Percentiles rank a stretch among this genome's conserved stretches.
phyloP scores from a whole-genome alignment of 2,329 filamentous ascomycete genomes.

The Cladosporium sp. region DNA sequence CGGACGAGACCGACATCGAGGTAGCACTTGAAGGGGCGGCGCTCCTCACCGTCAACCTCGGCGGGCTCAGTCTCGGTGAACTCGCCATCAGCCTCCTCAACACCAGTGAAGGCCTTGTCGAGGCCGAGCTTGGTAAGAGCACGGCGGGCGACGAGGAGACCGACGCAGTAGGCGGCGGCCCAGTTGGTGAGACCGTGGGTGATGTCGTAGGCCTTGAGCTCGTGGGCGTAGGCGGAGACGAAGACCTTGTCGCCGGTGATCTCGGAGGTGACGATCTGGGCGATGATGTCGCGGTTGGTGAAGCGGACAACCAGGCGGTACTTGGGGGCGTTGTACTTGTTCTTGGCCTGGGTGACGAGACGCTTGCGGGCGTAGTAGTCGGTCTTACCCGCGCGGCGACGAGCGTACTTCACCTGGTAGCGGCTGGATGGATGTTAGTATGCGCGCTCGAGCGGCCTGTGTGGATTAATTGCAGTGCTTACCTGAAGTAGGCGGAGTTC shows the following conservation, averaged over 20 bases:
- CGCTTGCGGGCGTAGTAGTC: slow-evolving; percentile 99
- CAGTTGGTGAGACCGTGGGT: slow-evolving; percentile 99
- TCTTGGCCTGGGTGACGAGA: slow-evolving; percentile 99
- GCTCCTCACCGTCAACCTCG: slow-evolving; percentile 79
- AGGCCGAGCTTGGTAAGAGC: slow-evolving; percentile 95
- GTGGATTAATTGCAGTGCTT: slow-evolving; percentile 41
- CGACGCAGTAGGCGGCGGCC: slow-evolving; percentile 94
- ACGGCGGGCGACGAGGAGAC: slow-evolving; percentile 94
- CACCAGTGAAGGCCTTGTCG: slow-evolving; percentile 87
- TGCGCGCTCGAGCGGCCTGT: slow-evolving; percentile 12
- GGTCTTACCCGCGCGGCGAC: slow-evolving; percentile 93
- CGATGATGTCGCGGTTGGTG: slow-evolving; percentile 89
- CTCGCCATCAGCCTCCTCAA: slow-evolving; percentile 96
- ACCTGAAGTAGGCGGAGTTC: slow-evolving; percentile 99
- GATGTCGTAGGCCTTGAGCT: slow-evolving; percentile 96
- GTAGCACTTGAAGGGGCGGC: slow-evolving; percentile 99
- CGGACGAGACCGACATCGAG: slow-evolving; percentile 96
- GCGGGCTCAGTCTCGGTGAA: slow-evolving; percentile 91
- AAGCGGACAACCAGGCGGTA: slow-evolving; percentile 95
- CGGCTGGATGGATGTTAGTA: slow-evolving; percentile 55
- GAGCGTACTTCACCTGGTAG: slow-evolving; percentile 99
- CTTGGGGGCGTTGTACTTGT: slow-evolving; percentile 99
- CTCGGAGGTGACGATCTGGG: slow-evolving; percentile 95
- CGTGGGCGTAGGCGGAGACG: slow-evolving; percentile 86
- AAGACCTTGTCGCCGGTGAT: slow-evolving; percentile 98